These are phyloP conservation scores for Populus alba DNA, from an alignment of 345 rosid genomes.

Conservation along the genomic window DNA sequence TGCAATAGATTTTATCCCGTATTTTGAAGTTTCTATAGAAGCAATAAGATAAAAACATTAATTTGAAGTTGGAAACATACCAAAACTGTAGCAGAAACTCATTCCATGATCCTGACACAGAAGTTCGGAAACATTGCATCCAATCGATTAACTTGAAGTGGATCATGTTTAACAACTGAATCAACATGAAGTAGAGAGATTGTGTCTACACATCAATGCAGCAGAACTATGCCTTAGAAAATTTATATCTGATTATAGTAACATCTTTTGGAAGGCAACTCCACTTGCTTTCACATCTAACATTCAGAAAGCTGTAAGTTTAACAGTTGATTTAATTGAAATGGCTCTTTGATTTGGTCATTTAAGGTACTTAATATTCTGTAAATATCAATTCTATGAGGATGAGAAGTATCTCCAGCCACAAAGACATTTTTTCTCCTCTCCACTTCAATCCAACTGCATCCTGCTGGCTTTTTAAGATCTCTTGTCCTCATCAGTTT, in stretches of 20 bases:
- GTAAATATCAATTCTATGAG: conserved; percentile 47
- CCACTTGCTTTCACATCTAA: conserved; percentile 6
- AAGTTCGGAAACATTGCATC: neutral
- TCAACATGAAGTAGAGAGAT: no score
- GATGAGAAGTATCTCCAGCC: conserved; percentile 74
- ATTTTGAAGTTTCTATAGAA: neutral
- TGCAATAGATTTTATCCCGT: neutral
- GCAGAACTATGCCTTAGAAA: neutral
- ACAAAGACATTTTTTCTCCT: conserved; percentile 53
- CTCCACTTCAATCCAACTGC: conserved; percentile 90
- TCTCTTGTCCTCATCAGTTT: conserved; percentile 62
- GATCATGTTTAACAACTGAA: neutral
- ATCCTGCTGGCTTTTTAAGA: conserved; percentile 75
- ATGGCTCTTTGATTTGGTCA: conserved; percentile 57
- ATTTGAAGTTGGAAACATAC: neutral
- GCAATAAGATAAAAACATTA: neutral
- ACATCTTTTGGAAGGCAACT: neutral
- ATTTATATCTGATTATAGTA: neutral
- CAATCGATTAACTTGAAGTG: neutral
- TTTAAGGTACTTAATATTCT: conserved; percentile 36
- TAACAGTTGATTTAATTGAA: conserved; percentile 24
- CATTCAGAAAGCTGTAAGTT: conserved; percentile 25
- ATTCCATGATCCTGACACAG: neutral
- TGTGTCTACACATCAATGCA: neutral
- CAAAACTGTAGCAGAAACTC: neutral